These are phyloP conservation scores for Sicyos edulis DNA, from an alignment of 306 rosid species.

Conservation along the genomic window DNA sequence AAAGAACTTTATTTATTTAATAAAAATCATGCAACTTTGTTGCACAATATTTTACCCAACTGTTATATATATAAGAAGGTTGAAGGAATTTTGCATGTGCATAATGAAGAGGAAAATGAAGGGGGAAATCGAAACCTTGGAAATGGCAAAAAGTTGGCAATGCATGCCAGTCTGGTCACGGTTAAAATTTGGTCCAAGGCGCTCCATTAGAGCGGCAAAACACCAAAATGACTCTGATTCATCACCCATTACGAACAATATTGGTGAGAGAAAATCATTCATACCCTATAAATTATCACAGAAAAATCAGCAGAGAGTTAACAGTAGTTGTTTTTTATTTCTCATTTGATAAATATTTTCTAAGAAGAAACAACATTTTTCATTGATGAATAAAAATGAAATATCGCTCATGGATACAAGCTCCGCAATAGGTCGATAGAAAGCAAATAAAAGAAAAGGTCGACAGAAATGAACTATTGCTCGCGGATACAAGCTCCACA, in stretches of 20 bases:
- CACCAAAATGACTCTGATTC: slow-evolving; percentile 98
- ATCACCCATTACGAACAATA: slow-evolving; percentile 76
- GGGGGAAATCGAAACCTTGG: slow-evolving; percentile 53
- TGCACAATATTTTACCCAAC: too few species aligned
- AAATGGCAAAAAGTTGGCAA: slow-evolving; percentile 95
- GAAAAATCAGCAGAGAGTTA: slow-evolving; percentile 10
- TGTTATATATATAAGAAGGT: neutral
- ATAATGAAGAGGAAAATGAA: slow-evolving; percentile 17
- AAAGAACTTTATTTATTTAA: too few species aligned
- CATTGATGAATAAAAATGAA: too few species aligned
- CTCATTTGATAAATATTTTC: neutral
- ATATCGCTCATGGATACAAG: too few species aligned
- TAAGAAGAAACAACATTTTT: neutral
- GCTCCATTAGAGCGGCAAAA: slow-evolving; percentile 87
- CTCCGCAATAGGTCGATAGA: too few species aligned
- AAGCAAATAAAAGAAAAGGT: too few species aligned
- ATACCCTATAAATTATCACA: slow-evolving; percentile 58
- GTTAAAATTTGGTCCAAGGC: slow-evolving; percentile 95
- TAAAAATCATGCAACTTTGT: too few species aligned
- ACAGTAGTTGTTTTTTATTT: neutral
- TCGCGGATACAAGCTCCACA: too few species aligned
- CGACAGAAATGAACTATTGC: too few species aligned
- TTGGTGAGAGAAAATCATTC: slow-evolving; percentile 95
- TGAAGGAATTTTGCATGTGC: neutral
- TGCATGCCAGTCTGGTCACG: slow-evolving; percentile 99